Evolutionary conservation across 768 basidiomycete genomes (phyloP).

Genomic region (Suillus luteus): DNA sequence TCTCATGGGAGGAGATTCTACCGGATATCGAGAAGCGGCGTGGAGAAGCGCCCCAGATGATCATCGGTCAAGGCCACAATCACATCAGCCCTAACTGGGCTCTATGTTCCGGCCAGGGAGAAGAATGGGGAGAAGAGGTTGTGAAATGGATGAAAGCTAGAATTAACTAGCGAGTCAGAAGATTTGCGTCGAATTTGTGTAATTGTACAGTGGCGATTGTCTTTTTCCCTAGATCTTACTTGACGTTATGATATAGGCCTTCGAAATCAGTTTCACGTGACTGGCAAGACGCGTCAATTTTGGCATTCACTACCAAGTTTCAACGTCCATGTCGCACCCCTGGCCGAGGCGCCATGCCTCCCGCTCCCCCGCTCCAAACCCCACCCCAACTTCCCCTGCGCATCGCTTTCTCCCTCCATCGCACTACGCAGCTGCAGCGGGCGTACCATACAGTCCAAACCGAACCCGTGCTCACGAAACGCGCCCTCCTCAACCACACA

Average conservation of each 20-base stretch:
- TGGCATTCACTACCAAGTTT: neutral
- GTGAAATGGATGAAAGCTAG: constrained; percentile 35
- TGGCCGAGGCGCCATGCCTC: constrained; percentile 36
- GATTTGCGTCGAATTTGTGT: neutral
- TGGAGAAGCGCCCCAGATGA: constrained; percentile 33
- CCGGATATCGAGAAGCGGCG: constrained; percentile 40
- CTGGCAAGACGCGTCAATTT: constrained; percentile 1
- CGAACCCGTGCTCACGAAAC: constrained; percentile 4
- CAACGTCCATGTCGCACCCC: constrained; percentile 14
- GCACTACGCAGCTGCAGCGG: constrained; percentile 57
- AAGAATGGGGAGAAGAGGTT: constrained; percentile 60
- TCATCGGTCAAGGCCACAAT: constrained; percentile 57
- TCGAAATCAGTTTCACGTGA: constrained; percentile 1
- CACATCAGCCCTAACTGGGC: constrained; percentile 59
- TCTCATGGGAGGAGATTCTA: constrained; percentile 40
- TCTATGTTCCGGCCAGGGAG: constrained; percentile 56
- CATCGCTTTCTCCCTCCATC: constrained; percentile 54
- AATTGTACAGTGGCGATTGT: neutral
- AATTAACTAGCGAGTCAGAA: constrained; percentile 6
- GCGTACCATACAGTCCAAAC: constrained; percentile 28
- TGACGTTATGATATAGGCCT: too few species aligned
- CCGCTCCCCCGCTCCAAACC: constrained; percentile 42
- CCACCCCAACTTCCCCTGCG: constrained; percentile 31
- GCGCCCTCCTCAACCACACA: neutral
- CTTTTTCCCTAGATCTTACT: neutral